phyloP scores from a whole-genome alignment of 2,329 filamentous ascomycete species.

The Pseudofabraea citricarpa region DNA sequence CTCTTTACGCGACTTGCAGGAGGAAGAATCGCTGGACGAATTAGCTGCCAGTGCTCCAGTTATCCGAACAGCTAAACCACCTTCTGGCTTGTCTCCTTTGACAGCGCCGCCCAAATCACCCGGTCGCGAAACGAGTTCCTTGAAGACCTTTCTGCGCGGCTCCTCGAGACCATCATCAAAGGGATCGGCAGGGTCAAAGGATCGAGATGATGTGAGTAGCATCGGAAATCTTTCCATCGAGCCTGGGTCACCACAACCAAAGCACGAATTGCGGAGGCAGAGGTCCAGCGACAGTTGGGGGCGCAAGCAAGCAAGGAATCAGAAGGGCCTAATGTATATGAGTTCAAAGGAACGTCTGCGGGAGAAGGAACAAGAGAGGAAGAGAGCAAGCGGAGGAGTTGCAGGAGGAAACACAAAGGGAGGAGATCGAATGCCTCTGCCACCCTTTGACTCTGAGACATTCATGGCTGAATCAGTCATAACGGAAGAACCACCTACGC shows the following conservation, averaged over 20 bases:
- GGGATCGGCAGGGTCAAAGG: constrained; percentile 48
- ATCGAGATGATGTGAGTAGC: constrained; percentile 51
- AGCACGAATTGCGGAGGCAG: constrained; percentile 46
- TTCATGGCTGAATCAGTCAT: constrained; percentile 30
- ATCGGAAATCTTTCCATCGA: constrained; percentile 63
- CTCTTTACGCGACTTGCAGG: constrained; percentile 42
- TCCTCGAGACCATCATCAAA: constrained; percentile 54
- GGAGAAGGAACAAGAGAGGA: constrained; percentile 58
- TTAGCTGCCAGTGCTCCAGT: constrained; percentile 63
- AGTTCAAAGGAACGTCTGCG: constrained; percentile 64
- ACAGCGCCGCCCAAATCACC: constrained; percentile 54
- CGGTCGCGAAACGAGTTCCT: constrained; percentile 37
- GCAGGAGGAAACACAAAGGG: constrained; percentile 34
- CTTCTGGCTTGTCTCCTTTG: constrained; percentile 67
- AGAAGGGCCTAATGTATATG: constrained; percentile 67
- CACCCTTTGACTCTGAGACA: constrained; percentile 22
- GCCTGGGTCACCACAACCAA: constrained; percentile 39
- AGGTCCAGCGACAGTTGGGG: constrained; percentile 60
- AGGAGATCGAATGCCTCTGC: constrained; percentile 18
- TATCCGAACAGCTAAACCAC: constrained; percentile 76
- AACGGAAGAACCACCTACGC: constrained; percentile 45
- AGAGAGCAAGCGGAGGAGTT: constrained; percentile 42
- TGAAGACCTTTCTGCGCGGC: constrained; percentile 55
- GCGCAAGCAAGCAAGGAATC: constrained; percentile 46
- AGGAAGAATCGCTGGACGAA: constrained; percentile 51